Percentiles rank a stretch among this genome's conserved stretches.
Evolutionary conservation across 108 stramenopile species (phyloP).

Genomic region (Discostella stelligeroides): DNA sequence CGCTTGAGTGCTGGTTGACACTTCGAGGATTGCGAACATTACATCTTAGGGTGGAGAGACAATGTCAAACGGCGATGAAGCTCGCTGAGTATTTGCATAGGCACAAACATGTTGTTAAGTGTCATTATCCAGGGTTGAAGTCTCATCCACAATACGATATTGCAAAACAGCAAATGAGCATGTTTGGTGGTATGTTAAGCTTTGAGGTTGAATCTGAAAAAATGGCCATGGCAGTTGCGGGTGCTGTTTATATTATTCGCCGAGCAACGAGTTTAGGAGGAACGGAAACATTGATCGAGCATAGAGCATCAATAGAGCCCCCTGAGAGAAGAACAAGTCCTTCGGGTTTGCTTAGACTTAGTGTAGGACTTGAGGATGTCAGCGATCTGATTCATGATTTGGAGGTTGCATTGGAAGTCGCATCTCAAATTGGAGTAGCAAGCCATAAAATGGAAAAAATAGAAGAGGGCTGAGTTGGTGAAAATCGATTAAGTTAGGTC

Average conservation of each 20-base stretch:
- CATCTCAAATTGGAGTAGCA: conserved; percentile 22
- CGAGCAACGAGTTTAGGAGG: conserved; percentile 96
- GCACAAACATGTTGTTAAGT: conserved; percentile 55
- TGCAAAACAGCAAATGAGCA: conserved; percentile 46
- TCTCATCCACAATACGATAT: conserved; percentile 88
- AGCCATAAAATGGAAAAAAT: too few relatives aligned
- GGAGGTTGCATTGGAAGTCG: conserved; percentile 62
- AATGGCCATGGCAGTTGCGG: conserved; percentile 82
- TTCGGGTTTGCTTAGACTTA: conserved; percentile 84
- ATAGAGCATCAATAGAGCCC: conserved; percentile 92
- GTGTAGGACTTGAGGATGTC: conserved; percentile 86
- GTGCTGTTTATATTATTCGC: conserved; percentile 62
- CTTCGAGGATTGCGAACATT: conserved; percentile 87
- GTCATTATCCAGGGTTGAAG: conserved; percentile 90
- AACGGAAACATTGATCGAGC: conserved; percentile 94
- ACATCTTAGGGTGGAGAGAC: conserved; percentile 72
- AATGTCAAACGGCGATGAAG: conserved; percentile 64
- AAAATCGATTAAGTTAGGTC: too few relatives aligned
- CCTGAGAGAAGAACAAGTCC: conserved; percentile 70
- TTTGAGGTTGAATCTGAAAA: conserved; percentile 76
- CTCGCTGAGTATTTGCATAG: conserved; percentile 60
- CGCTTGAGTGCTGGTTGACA: conserved; percentile 86
- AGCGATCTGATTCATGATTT: conserved; percentile 86
- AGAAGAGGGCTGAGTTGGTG: too few relatives aligned
- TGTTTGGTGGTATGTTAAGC: conserved; percentile 90